These are phyloP conservation scores for Zizania latifolia DNA, from an alignment of 176 grass and related monocot species.

Conservation along the genomic window DNA sequence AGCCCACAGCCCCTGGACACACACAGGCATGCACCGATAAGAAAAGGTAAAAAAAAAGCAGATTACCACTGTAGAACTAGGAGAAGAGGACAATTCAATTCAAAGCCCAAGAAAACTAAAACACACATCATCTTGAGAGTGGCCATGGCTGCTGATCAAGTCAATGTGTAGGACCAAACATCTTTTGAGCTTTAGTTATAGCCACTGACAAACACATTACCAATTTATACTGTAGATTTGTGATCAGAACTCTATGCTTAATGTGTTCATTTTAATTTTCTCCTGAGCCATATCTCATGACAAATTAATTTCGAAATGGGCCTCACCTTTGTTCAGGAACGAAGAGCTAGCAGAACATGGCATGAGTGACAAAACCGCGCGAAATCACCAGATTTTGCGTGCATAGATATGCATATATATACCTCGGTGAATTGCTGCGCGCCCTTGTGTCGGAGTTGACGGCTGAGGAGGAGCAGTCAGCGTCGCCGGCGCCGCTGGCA, in stretches of 20 bases:
- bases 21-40: slow-evolving; percentile 50
- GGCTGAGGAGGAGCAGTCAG: slow-evolving; percentile 42
- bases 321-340: too few species aligned
- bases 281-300: neutral
- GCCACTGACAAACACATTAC: neutral
- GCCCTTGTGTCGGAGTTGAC: slow-evolving; percentile 27
- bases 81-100: slow-evolving; percentile 52
- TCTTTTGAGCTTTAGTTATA: slow-evolving; percentile 22
- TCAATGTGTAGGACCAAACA: slow-evolving; percentile 29
- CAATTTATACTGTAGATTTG: neutral
- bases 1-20: slow-evolving; percentile 27
- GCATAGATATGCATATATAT: too few species aligned
- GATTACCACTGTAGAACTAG: neutral
- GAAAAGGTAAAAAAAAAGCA: slow-evolving; percentile 43
- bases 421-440: slow-evolving; percentile 56
- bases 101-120: slow-evolving; percentile 37
- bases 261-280: too few species aligned
- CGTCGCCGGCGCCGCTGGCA: neutral
- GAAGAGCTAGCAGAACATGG: neutral
- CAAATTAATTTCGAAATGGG: neutral
- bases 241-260: neutral
- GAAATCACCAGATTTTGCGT: neutral
- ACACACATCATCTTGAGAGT: neutral
- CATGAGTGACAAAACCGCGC: neutral
- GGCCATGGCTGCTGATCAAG: slow-evolving; percentile 30